A percentile compares a stretch with the other conserved stretches of the same genome.
phyloP scores from a whole-genome alignment of 2,329 filamentous ascomycete genomes.

The Didymella arachidicola region DNA sequence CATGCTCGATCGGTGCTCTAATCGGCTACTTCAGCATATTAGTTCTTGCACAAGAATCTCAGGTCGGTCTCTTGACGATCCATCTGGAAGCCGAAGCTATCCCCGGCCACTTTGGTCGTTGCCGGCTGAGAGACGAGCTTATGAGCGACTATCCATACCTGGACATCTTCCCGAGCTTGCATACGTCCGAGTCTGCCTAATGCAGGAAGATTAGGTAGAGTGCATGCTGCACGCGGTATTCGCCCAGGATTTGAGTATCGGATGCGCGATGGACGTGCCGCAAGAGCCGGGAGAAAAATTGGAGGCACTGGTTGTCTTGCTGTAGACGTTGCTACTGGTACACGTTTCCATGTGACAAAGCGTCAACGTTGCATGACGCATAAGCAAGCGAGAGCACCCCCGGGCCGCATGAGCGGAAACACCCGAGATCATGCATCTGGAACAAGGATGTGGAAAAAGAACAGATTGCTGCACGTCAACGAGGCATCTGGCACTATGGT shows the following conservation, averaged over 20 bases:
- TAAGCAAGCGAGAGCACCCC: constrained; percentile 8
- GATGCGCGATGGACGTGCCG: background rate
- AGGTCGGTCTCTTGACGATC: background rate
- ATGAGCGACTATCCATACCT: background rate
- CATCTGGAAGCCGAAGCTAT: background rate
- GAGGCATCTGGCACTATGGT: background rate
- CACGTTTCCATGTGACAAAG: constrained; percentile 11
- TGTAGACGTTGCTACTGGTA: constrained; percentile 11
- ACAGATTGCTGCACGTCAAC: background rate
- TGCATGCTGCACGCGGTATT: background rate
- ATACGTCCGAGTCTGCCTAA: background rate
- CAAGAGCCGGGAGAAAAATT: background rate
- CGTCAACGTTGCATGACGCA: constrained; percentile 7
- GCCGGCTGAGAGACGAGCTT: background rate
- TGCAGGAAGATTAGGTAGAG: background rate
- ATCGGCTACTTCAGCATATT: background rate
- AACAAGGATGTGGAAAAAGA: background rate
- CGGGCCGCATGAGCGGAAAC: background rate
- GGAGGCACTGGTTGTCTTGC: background rate
- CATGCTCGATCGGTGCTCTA: background rate
- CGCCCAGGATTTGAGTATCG: background rate
- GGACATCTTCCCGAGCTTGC: background rate
- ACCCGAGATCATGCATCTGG: background rate
- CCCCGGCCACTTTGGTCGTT: background rate
- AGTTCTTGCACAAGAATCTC: no score